phyloP scores from a whole-genome alignment of 2,329 filamentous ascomycete species.

The Cercospora berteroae region DNA sequence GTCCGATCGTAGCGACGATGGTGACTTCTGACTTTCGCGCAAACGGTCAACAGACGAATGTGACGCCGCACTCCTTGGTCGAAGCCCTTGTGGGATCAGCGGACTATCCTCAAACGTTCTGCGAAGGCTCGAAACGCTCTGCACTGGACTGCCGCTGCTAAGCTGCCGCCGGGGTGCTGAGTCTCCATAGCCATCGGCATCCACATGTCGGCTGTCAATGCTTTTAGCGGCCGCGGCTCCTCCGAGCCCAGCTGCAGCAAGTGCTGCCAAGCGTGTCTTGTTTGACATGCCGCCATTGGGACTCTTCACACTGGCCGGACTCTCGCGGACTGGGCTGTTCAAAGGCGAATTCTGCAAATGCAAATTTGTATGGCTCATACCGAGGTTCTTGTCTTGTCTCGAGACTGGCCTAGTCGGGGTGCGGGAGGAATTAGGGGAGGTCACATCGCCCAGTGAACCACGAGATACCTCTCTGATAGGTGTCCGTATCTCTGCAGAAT shows the following conservation, averaged over 20 bases:
- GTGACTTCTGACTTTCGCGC: constrained; percentile 51
- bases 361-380: constrained; percentile 59
- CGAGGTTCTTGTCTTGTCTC: constrained; percentile 54
- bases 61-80: constrained; percentile 35
- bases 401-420: constrained; percentile 62
- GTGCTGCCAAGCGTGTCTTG: constrained; percentile 38
- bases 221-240: constrained; percentile 58
- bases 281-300: constrained; percentile 41
- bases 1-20: constrained; percentile 58
- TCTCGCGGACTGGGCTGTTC: constrained; percentile 42
- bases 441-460: constrained; percentile 52
- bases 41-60: constrained; percentile 63
- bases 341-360: constrained; percentile 24
- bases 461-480: constrained; percentile 62
- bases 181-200: constrained; percentile 36
- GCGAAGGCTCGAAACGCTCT: constrained; percentile 73
- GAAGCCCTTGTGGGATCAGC: constrained; percentile 35
- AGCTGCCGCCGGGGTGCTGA: constrained; percentile 24
- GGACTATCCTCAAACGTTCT: constrained; percentile 57
- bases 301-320: constrained; percentile 24
- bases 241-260: constrained; percentile 43
- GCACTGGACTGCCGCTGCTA: constrained; percentile 67
- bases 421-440: constrained; percentile 58
- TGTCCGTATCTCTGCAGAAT: constrained; percentile 57
- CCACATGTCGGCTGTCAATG: constrained; percentile 56